A percentile compares a stretch with the other conserved stretches of the same genome.
Evolutionary conservation across 331 rosid genomes (phyloP).

Genomic region (Arachis monticola): DNA sequence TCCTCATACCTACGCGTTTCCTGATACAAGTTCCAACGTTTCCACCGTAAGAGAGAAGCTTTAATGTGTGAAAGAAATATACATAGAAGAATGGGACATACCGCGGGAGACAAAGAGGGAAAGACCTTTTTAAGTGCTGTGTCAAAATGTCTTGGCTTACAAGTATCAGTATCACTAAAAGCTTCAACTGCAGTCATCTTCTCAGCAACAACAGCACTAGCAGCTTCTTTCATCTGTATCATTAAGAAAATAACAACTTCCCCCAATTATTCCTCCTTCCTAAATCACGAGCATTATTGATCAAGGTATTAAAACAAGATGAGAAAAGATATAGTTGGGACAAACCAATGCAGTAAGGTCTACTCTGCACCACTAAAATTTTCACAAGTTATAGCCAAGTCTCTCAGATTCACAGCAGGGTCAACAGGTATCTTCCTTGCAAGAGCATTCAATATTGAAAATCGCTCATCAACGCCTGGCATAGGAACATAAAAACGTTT

Average conservation of each 20-base stretch:
- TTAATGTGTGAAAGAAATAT: not conserved
- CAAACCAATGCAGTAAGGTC: conserved; percentile 59
- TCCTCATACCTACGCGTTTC: too few species aligned
- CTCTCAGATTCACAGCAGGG: too few species aligned
- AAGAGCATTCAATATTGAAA: conserved; percentile 72
- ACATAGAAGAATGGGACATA: conserved; percentile 27
- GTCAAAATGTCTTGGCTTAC: conserved; percentile 64
- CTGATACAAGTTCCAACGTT: not conserved
- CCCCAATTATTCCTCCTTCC: not conserved
- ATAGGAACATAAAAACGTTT: conserved; percentile 83
- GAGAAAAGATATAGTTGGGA: conserved; percentile 6
- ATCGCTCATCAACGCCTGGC: conserved; percentile 67
- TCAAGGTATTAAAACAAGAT: not conserved
- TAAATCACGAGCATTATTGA: too few species aligned
- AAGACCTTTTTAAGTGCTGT: conserved; percentile 55
- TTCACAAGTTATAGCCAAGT: too few species aligned
- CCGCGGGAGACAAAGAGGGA: conserved; percentile 70
- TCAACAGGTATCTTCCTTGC: too few species aligned
- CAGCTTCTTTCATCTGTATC: conserved; percentile 78
- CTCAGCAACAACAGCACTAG: conserved; percentile 74
- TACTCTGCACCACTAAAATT: too few species aligned
- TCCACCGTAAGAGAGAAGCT: not conserved
- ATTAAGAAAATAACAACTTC: conserved; percentile 16
- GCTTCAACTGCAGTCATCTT: conserved; percentile 37
- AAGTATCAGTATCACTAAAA: conserved; percentile 35